These are phyloP conservation scores for Rhinocladiella mackenziei DNA, from an alignment of 2,329 filamentous ascomycete genomes.

Conservation along the genomic window DNA sequence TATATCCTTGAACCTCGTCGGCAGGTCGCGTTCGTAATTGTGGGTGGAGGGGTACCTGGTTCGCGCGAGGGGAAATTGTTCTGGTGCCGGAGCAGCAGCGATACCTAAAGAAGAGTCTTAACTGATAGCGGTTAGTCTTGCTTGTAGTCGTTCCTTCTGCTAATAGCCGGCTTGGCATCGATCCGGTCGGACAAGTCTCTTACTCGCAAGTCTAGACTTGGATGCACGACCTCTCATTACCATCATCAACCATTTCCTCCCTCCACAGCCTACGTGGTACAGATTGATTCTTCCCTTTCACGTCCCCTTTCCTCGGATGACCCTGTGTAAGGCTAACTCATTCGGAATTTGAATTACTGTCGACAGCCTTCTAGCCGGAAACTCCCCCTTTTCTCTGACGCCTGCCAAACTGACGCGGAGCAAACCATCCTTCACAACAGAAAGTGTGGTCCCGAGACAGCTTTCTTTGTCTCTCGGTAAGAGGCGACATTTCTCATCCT, in stretches of 20 bases:
- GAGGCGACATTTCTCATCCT: constrained; percentile 13
- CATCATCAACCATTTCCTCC: neutral
- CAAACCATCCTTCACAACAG: constrained; percentile 12
- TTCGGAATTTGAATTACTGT: neutral
- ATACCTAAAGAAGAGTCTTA: no score
- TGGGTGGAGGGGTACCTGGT: no score
- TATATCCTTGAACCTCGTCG: no score
- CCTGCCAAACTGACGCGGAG: constrained; percentile 20
- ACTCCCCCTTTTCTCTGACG: constrained; percentile 18
- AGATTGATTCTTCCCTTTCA: constrained; percentile 3
- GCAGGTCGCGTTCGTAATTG: no score
- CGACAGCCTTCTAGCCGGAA: constrained; percentile 1
- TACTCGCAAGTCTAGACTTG: constrained; percentile 14
- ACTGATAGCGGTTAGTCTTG: constrained; percentile 5
- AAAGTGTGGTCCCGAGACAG: constrained; percentile 25
- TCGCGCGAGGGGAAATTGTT: no score
- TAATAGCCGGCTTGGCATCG: constrained; percentile 19
- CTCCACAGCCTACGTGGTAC: constrained; percentile 5
- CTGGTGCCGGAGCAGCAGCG: no score
- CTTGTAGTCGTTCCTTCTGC: constrained; percentile 4
- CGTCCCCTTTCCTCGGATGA: constrained; percentile 1
- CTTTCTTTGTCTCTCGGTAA: constrained; percentile 27
- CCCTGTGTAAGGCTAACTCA: neutral
- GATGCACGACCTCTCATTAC: neutral
- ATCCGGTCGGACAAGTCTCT: constrained; percentile 5